Evolutionary conservation across 805 yeast genomes (phyloP), one percentile per base, ranked within the genome.

Genomic region (Metschnikowia koreensis): DNA sequence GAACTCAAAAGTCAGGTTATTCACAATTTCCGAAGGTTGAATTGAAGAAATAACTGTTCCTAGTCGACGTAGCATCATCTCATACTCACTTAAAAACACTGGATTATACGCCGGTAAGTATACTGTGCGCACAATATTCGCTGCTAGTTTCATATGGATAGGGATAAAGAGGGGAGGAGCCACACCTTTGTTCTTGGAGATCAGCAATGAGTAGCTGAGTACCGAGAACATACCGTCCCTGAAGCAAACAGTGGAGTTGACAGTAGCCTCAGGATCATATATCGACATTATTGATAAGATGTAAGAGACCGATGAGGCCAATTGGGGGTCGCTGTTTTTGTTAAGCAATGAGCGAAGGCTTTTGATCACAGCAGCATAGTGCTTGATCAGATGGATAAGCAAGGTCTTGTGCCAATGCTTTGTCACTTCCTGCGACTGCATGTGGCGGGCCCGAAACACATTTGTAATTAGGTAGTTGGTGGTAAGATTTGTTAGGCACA

Each of bases 181-280:
- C 10, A 37, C 38, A 8, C 37, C 40, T 6, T 63, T 49, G 17
- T 61, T 38, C 52, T 58, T 15, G 34, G 54, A 29, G 9, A 51
- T 31, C 42, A 55, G 51, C 22, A 66, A 46, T 42, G 68, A 61
- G 57, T 66, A 65, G 15, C 63, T 59, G 52, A 73, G 66, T 34
- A 71, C 66, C 33, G 72, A 61, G 48, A 73, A 70, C 49, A 73
- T 58, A 1, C 78, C 78, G 52, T 73, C 75, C 31, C 75, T 61
- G 55, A 72, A 73, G 50, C 78, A 73, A 34, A 62, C 62, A 31
- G 68, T 64, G 27, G 75, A 69, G 53, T 65, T 58, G 13, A 65
- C 52, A 1, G 75, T 71, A 11, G 75, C 77, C 52, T 71, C 75
- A 1, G 76, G 78, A 49, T 73, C 77, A 55, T 73, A 73, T 37